Conservation (phyloP, 495 filamentous ascomycete genomes). For the Umbilicaria muhlenbergii region DNA sequence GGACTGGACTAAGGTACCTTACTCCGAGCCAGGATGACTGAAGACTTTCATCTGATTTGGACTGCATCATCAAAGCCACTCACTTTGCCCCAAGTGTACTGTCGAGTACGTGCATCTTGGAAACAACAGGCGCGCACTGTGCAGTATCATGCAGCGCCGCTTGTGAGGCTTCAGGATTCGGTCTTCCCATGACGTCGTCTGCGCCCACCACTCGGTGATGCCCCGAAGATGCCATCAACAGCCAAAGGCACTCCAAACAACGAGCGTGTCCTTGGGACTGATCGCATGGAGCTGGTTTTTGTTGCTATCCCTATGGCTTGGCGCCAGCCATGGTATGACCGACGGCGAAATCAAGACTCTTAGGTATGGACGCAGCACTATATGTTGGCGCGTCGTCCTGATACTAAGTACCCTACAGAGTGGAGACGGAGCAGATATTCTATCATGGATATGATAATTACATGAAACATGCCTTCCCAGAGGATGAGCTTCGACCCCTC, state of each 20-base stretch:
- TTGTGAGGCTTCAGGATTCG: too few relatives aligned
- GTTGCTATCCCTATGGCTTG: slow-evolving; percentile 1
- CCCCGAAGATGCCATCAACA: slow-evolving; percentile 1
- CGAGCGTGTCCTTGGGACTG: not conserved
- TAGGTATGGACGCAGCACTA: slow-evolving; percentile 3
- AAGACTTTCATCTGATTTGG: too few relatives aligned
- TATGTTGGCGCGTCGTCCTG: not conserved
- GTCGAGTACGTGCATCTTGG: too few relatives aligned
- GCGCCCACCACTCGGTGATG: slow-evolving; percentile 3
- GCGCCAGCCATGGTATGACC: slow-evolving; percentile 9
- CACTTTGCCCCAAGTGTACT: too few relatives aligned
- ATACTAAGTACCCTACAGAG: slow-evolving; percentile 21
- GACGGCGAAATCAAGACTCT: slow-evolving; percentile 10
- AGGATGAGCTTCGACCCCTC: slow-evolving; percentile 87
- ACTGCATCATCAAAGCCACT: too few relatives aligned
- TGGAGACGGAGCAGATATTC: slow-evolving; percentile 83
- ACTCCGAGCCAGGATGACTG: too few relatives aligned
- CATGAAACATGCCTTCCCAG: slow-evolving; percentile 83
- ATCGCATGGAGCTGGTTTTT: slow-evolving; percentile 4
- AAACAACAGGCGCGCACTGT: too few relatives aligned
- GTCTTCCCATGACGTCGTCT: too few relatives aligned
- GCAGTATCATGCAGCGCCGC: too few relatives aligned
- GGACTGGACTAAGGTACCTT: too few relatives aligned
- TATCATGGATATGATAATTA: slow-evolving; percentile 97
- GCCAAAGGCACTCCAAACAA: too few relatives aligned